These are phyloP conservation scores for Mycena rebaudengoi DNA, from an alignment of 768 basidiomycete genomes.

Conservation along the genomic window DNA sequence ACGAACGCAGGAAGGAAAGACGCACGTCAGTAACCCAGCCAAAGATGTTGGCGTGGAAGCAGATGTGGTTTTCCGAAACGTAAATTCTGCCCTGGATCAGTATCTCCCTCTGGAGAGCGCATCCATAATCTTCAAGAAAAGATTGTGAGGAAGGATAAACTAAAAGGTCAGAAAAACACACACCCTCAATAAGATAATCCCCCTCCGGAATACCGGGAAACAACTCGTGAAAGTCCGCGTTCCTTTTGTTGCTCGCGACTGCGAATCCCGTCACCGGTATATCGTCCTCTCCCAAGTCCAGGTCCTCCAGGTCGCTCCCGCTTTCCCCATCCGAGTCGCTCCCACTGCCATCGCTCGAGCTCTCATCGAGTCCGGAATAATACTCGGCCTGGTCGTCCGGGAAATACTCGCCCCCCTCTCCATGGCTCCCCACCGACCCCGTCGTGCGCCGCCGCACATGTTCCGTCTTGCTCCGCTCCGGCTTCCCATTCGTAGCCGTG, in stretches of 20 bases:
- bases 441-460: slow-evolving; percentile 24
- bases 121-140: slow-evolving; percentile 84
- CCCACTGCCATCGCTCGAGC: slow-evolving; percentile 32
- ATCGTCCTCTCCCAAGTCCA: slow-evolving; percentile 71
- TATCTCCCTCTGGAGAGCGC: slow-evolving; percentile 95
- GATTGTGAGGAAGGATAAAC: slow-evolving; percentile 1
- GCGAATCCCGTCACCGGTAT: slow-evolving; percentile 97
- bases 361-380: slow-evolving; percentile 37
- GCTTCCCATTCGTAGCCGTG: slow-evolving; percentile 11
- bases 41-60: slow-evolving; percentile 99
- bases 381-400: slow-evolving; percentile 32
- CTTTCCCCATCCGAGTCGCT: slow-evolving; percentile 37
- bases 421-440: slow-evolving; percentile 24
- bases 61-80: slow-evolving; percentile 99
- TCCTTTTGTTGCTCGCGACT: slow-evolving; percentile 93
- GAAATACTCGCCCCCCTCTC: slow-evolving; percentile 25
- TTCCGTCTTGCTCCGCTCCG: neutral
- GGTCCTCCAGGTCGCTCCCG: slow-evolving; percentile 32
- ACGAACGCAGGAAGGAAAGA: slow-evolving; percentile 14
- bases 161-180: slow-evolving; percentile 30
- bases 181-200: slow-evolving; percentile 98
- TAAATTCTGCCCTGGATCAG: slow-evolving; percentile 95
- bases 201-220: slow-evolving; percentile 92
- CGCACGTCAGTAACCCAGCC: slow-evolving; percentile 98
- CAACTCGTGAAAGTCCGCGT: slow-evolving; percentile 94